Base-by-base conservation (phyloP, 768 basidiomycete genomes). In the Podaxis mareebaensis region DNA sequence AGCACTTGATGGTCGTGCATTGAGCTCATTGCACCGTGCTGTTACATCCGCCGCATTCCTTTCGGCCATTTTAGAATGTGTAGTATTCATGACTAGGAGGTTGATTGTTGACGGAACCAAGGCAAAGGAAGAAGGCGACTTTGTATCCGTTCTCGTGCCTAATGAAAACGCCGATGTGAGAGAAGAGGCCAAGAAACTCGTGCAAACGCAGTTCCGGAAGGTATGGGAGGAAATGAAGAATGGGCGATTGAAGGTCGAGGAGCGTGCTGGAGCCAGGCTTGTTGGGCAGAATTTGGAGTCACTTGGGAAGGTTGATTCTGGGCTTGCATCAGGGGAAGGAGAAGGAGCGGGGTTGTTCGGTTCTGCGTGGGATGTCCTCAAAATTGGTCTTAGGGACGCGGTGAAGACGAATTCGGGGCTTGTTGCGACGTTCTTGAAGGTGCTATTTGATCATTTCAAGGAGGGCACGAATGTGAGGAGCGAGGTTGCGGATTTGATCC, bases 1-100 rank as follows among this genome's bases (percentile, higher is more conserved):
- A 15, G 94, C 92, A 0, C 73, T 93, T 1, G 87, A 91, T 57
- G 84, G 85, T 5, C 83, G 85, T 24, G 86, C 89, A 0, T 78
- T 92, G 4, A 84, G 80, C 39, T 78, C 86, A 0, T 79, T 89
- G 10, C 79, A 87, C 54, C 80, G 85, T 5, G 70, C 78, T 1
- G 76, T 77, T 7, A 77, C 82, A 11, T 83, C 83, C 4, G 81
- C 86, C 0, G 87, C 92, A 10, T 91, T 95, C 74, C 75, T 90
- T 17, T 79, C 84, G 0, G 82, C 91, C 0, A 69, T 92, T 3
- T 73, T 92, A 7, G 95, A 97, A 73, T 92, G 87, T 67, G 70
- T 85, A 12, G 74, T 85, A 0, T 90, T 89, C 68, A 74, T 64
- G 51, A 48, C 56, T 12, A 42, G 60, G 48, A 61, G 63, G 51